phyloP scores from a whole-genome alignment of 768 basidiomycete genomes.

The Tylopilus plumbeoviolaceoides region DNA sequence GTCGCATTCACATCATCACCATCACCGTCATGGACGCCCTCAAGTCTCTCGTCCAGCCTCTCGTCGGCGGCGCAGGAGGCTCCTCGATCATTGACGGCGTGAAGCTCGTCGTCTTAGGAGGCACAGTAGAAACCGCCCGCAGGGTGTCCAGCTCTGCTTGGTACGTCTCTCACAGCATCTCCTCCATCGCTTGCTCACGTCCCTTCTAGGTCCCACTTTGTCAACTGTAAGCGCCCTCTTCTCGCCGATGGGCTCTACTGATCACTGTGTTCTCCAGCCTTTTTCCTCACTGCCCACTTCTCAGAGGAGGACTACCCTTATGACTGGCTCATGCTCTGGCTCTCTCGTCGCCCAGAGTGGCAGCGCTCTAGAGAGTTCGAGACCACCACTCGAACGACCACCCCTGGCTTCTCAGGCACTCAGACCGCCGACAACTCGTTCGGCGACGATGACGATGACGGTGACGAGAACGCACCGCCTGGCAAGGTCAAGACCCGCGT shows the following conservation, averaged over 20 bases:
- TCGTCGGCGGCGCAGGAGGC: conserved; percentile 69
- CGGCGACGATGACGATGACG: conserved; percentile 41
- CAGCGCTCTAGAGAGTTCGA: conserved; percentile 87
- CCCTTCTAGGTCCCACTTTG: conserved; percentile 67
- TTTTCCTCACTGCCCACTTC: conserved; percentile 89
- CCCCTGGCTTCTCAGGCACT: conserved; percentile 49
- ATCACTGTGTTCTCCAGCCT: conserved; percentile 41
- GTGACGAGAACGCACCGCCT: conserved; percentile 47
- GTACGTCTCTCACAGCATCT: conserved; percentile 36
- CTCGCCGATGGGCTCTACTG: conserved; percentile 4
- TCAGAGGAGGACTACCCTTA: conserved; percentile 88
- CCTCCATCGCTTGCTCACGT: conserved; percentile 8
- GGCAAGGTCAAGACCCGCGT: conserved; percentile 75
- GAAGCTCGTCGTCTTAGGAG: conserved; percentile 86
- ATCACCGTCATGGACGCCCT: conserved; percentile 62
- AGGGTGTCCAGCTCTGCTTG: conserved; percentile 80
- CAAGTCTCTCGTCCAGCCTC: conserved; percentile 77
- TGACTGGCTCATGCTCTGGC: conserved; percentile 90
- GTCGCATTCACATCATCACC: conserved; percentile 15
- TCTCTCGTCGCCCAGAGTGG: conserved; percentile 83
- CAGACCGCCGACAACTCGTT: conserved; percentile 53
- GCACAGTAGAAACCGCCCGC: conserved; percentile 83
- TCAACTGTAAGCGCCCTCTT: conserved; percentile 62
- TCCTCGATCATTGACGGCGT: conserved; percentile 84
- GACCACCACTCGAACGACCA: conserved; percentile 74